Percentiles rank a stretch among this genome's conserved stretches.
Conservation (phyloP, 352 stramenopile genomes). For the Aphanomyces euteiches region DNA sequence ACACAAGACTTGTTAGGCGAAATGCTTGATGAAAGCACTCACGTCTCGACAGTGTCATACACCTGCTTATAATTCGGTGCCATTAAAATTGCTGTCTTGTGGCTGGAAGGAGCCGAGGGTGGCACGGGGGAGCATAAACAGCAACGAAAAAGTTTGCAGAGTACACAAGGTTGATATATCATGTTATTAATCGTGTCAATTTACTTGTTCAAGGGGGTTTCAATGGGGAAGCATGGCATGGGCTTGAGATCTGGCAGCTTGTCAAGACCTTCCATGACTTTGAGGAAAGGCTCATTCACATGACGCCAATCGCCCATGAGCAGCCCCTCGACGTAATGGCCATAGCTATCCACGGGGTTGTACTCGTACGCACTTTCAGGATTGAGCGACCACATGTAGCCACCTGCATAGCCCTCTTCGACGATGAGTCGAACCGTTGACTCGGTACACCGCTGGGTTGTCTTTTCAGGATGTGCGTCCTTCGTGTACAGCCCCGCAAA, state of each 20-base stretch:
- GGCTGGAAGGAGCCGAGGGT: no score
- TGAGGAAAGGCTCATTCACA: constrained; percentile 56
- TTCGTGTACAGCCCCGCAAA: constrained; percentile 66
- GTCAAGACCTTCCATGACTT: constrained; percentile 56
- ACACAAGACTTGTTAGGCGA: no score
- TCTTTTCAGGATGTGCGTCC: constrained; percentile 48
- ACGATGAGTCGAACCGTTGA: constrained; percentile 62
- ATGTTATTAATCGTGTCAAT: no score
- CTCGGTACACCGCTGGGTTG: constrained; percentile 62
- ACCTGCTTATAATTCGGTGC: no score
- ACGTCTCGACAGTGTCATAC: no score
- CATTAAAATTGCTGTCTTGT: no score
- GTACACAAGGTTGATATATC: no score
- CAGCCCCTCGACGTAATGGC: constrained; percentile 59
- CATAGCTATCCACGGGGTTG: constrained; percentile 62
- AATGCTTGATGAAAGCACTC: no score
- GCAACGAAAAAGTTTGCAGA: no score
- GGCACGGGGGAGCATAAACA: no score
- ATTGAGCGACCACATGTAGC: constrained; percentile 78
- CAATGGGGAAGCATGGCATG: constrained; percentile 58
- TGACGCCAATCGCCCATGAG: constrained; percentile 64
- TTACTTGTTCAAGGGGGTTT: neutral
- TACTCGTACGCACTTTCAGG: constrained; percentile 73
- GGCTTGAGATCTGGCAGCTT: constrained; percentile 50
- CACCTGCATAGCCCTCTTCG: constrained; percentile 46